Evolutionary conservation across 2,329 filamentous ascomycete genomes (phyloP).

Genomic region (Lasiodiplodia theobromae): DNA sequence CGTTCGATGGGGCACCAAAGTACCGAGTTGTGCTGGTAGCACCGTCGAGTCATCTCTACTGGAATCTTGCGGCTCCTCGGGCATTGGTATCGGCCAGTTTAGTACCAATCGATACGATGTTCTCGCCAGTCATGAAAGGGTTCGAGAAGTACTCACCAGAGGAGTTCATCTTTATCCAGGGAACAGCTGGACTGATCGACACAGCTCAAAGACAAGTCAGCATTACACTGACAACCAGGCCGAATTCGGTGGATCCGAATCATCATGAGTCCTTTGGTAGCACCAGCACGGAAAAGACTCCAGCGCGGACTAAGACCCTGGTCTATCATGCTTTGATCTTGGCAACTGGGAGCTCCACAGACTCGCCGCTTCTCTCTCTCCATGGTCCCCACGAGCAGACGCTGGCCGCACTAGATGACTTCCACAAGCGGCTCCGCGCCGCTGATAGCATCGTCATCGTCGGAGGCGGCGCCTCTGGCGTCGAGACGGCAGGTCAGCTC

Average conservation of each 20-base stretch:
- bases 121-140: conserved; percentile 44
- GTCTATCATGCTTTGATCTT: conserved; percentile 47
- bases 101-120: conserved; percentile 43
- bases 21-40: conserved; percentile 47
- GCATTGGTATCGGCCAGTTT: conserved; percentile 45
- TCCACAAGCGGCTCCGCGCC: conserved; percentile 38
- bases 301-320: conserved; percentile 34
- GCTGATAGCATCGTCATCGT: conserved; percentile 46
- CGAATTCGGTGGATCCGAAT: not conserved
- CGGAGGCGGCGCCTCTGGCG: conserved; percentile 46
- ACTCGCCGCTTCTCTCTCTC: conserved; percentile 45
- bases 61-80: conserved; percentile 49
- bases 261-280: not conserved
- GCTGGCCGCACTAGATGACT: conserved; percentile 39
- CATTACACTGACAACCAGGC: conserved; percentile 32
- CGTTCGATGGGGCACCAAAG: conserved; percentile 34
- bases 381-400: conserved; percentile 41
- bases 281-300: conserved; percentile 21
- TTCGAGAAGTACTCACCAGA: conserved; percentile 44
- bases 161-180: conserved; percentile 48
- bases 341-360: conserved; percentile 46
- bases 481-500: conserved; percentile 49
- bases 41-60: conserved; percentile 46
- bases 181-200: conserved; percentile 41
- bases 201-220: conserved; percentile 37